phyloP scores from a whole-genome alignment of 495 filamentous ascomycete species.

The Aspergillus nidulans region DNA sequence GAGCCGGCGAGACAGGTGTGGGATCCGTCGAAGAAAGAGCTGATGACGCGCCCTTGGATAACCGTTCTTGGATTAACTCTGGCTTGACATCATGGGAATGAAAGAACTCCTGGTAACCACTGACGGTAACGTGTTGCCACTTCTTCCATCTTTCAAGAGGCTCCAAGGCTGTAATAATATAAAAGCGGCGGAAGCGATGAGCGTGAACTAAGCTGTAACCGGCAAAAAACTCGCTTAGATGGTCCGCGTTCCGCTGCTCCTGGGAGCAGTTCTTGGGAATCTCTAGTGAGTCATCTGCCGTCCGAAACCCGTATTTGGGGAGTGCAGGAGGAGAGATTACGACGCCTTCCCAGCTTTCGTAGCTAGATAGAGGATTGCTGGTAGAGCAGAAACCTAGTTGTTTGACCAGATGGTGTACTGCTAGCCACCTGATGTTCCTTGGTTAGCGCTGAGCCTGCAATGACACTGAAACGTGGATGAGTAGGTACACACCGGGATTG shows the following conservation, averaged over 20 bases:
- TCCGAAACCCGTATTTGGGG: constrained; percentile 20
- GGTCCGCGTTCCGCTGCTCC: constrained; percentile 29
- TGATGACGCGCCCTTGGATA: background rate
- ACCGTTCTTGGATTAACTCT: constrained; percentile 9
- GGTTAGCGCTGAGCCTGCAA: background rate
- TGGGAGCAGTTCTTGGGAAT: constrained; percentile 22
- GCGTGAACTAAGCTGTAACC: constrained; percentile 36
- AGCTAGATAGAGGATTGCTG: constrained; percentile 14
- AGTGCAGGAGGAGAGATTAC: constrained; percentile 23
- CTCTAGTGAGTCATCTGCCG: constrained; percentile 13
- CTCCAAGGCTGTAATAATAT: constrained; percentile 20
- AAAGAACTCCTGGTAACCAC: constrained; percentile 15
- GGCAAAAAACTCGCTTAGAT: constrained; percentile 41
- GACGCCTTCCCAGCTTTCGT: constrained; percentile 7
- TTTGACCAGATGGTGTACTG: constrained; percentile 28
- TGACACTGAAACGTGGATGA: background rate
- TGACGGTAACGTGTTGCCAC: constrained; percentile 34
- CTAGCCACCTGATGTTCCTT: constrained; percentile 19
- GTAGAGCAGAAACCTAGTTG: constrained; percentile 14
- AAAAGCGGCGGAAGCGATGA: constrained; percentile 31
- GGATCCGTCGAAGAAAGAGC: background rate
- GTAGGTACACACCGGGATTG: constrained; percentile 21
- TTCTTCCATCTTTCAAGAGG: constrained; percentile 24
- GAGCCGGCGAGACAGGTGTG: background rate
- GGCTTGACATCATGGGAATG: constrained; percentile 16